Conservation (phyloP, 2,329 filamentous ascomycete genomes). For the Purpureocillium lavendulum region DNA sequence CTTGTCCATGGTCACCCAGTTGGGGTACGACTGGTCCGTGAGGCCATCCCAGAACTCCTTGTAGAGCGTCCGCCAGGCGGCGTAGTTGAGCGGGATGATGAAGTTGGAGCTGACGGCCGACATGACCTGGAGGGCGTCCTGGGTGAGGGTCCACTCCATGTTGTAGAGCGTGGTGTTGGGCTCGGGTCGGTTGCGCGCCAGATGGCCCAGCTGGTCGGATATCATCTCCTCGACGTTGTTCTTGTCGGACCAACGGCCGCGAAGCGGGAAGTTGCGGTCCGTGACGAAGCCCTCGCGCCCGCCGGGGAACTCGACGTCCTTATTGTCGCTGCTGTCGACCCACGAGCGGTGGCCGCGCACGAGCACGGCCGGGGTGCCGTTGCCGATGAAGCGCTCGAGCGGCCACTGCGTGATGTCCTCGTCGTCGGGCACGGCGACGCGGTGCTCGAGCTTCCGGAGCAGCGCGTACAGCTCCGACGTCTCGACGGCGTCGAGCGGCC, state of each 20-base stretch:
- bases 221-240: slow-evolving; percentile 6
- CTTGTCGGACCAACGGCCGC: slow-evolving; percentile 14
- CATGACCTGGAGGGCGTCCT: slow-evolving; percentile 4
- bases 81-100: slow-evolving; percentile 8
- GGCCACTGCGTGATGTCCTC: slow-evolving; percentile 16
- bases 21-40: slow-evolving; percentile 17
- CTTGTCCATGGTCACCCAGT: slow-evolving; percentile 22
- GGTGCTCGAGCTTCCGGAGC: slow-evolving; percentile 14
- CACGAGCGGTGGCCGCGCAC: slow-evolving; percentile 17
- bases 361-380: slow-evolving; percentile 15
- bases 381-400: slow-evolving; percentile 16
- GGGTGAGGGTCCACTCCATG: slow-evolving; percentile 18
- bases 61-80: slow-evolving; percentile 14
- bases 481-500: slow-evolving; percentile 1
- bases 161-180: slow-evolving; percentile 11
- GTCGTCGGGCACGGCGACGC: slow-evolving; percentile 10
- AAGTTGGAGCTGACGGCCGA: not conserved
- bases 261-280: slow-evolving; percentile 14
- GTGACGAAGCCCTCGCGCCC: slow-evolving; percentile 18
- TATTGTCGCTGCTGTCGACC: slow-evolving; percentile 4
- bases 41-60: slow-evolving; percentile 14
- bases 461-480: slow-evolving; percentile 10
- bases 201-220: slow-evolving; percentile 11
- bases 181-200: slow-evolving; percentile 7
- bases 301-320: slow-evolving; percentile 13